Base-by-base conservation (phyloP, 345 rosid species). In the Sonneratia caseolaris region DNA sequence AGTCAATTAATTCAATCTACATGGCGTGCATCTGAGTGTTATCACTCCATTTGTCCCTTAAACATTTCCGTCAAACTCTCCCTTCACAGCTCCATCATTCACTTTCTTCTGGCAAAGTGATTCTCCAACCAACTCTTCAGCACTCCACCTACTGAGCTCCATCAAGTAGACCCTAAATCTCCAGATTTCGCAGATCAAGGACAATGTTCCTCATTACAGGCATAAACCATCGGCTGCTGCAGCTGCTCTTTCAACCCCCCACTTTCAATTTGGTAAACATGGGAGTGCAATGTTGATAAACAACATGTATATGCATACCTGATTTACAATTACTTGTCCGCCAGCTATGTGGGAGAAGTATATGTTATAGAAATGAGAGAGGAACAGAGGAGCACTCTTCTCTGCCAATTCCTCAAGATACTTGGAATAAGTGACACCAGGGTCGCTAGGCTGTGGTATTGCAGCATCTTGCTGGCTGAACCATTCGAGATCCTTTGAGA, bases 341-440 rank as follows among this genome's bases (percentile, higher is more conserved):
- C 93, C 97, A 14, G 91, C 92, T 74, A 90, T 84, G 71, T 94
- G 98, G 0, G 97, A 88, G 76, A 94, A 94, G 78, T 91, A 91
- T 70, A 94, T 86, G 74, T 81, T 94, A 86, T 91, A 94, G 81
- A 87, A 91, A 85, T 94, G 96, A 80, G 86, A 78, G 37, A 94
- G 86, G 80, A 91, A 91, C 81, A 85, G 73, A 4, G 97, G 91
- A 57, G 96, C 88, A 76, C 82, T 91, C 80, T 71, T 81, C 73
- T 79, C 82, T 12, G 95, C 95, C 70, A 86, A 82, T 79, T 85
- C 88, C 82, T 86, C 87, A 82, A 94, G 82, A 70, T 91, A 88
- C 71, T 82, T 69, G 70, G 86, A 86, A 76, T 91, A 94, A 5
- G 88, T 72, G 70, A 83, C 73, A 77, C 98, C 97, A 9, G 81